A percentile compares a stretch with the other conserved stretches of the same genome.
These are phyloP conservation scores for Flaveria trinervia DNA, from an alignment of 129 eudicot genomes.

Conservation along the genomic window DNA sequence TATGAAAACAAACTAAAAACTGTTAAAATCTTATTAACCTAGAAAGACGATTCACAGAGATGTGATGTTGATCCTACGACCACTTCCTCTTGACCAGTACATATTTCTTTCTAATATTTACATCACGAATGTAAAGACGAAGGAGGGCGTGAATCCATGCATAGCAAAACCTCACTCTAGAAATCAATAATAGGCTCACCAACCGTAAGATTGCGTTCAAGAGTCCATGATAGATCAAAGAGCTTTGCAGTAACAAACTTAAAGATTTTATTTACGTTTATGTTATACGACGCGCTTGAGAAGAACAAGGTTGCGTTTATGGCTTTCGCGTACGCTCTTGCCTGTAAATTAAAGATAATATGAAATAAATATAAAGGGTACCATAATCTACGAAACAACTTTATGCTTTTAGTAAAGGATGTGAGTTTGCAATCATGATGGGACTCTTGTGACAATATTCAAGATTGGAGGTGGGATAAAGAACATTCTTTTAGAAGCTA, in stretches of 20 bases:
- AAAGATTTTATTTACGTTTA: constrained; percentile 83
- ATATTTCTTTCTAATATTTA: constrained; percentile 27
- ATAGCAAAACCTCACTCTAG: constrained; percentile 24
- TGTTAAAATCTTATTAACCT: constrained; percentile 6
- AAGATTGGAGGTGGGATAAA: constrained; percentile 35
- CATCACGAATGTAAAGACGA: constrained; percentile 5
- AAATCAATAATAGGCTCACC: constrained; percentile 93
- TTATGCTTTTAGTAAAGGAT: constrained; percentile 10
- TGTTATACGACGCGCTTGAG: constrained; percentile 82
- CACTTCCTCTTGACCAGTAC: constrained; percentile 32
- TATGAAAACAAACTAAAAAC: neutral
- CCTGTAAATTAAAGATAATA: constrained; percentile 40
- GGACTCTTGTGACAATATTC: constrained; percentile 29
- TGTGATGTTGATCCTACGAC: constrained; percentile 22
- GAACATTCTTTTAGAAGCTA: constrained; percentile 35
- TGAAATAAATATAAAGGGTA: neutral
- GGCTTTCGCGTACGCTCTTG: constrained; percentile 74
- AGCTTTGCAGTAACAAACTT: constrained; percentile 85
- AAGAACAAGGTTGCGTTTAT: constrained; percentile 78
- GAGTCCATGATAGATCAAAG: constrained; percentile 68
- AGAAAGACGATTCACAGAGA: neutral
- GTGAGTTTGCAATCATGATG: constrained; percentile 17
- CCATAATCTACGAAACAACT: neutral
- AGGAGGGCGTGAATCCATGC: constrained; percentile 31
- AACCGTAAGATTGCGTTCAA: constrained; percentile 80